Percentiles rank a stretch among this genome's conserved stretches.
These are phyloP conservation scores for Phytopythium vexans DNA, from an alignment of 352 stramenopile species.

Conservation along the genomic window DNA sequence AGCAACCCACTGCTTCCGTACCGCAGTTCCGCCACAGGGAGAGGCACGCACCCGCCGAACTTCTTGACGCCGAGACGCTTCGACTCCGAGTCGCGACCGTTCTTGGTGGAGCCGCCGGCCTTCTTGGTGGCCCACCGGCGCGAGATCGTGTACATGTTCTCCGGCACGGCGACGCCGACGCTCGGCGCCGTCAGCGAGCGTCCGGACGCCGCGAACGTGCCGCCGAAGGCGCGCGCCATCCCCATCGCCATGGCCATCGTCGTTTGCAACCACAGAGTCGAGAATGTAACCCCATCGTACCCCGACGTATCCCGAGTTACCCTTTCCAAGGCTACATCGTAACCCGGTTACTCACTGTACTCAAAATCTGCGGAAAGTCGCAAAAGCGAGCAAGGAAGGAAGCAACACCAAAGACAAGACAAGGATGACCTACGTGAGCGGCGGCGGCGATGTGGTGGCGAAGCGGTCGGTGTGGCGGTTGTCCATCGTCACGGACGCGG, in stretches of 20 bases:
- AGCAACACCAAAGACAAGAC: neutral
- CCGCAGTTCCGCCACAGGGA: neutral
- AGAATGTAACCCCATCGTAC: neutral
- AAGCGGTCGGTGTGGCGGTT: constrained; percentile 67
- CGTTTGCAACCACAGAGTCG: constrained; percentile 1
- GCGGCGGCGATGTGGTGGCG: constrained; percentile 50
- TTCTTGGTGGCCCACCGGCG: constrained; percentile 94
- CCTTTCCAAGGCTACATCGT: neutral
- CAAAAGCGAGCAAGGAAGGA: neutral
- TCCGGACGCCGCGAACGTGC: constrained; percentile 20
- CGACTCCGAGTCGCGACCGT: constrained; percentile 96
- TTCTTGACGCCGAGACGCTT: constrained; percentile 98
- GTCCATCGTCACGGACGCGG: constrained; percentile 63
- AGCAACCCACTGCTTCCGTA: neutral
- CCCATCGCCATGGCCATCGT: constrained; percentile 75
- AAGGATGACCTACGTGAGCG: constrained; percentile 63
- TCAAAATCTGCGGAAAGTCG: constrained; percentile 12
- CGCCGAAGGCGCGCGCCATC: constrained; percentile 62
- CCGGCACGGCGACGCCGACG: constrained; percentile 17
- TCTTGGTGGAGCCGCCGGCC: constrained; percentile 95
- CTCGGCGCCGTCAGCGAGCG: constrained; percentile 6
- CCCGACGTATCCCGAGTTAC: too few relatives aligned
- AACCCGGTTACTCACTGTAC: constrained; percentile 12
- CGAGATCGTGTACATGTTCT: constrained; percentile 50
- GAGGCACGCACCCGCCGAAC: constrained; percentile 79